Conservation (phyloP, 2,329 filamentous ascomycete species). For the Cladosporium sp. region DNA sequence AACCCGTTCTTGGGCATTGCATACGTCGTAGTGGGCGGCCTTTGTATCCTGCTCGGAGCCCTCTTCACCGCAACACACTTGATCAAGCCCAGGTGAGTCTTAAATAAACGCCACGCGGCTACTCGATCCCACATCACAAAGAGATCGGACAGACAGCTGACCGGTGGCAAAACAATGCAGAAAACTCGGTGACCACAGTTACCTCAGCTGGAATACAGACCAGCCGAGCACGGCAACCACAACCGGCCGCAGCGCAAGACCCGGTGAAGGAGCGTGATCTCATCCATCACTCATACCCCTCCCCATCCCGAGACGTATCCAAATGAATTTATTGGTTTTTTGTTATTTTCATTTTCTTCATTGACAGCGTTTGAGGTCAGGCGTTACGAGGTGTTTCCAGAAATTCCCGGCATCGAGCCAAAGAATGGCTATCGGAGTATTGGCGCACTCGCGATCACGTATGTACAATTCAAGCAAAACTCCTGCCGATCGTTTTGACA, state of each 20-base stretch:
- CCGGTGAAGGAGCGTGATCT: constrained; percentile 25
- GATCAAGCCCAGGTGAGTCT: constrained; percentile 75
- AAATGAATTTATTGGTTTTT: neutral
- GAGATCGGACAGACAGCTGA: constrained; percentile 12
- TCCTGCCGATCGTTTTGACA: no score
- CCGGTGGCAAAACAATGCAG: constrained; percentile 42
- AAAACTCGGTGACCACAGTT: constrained; percentile 97
- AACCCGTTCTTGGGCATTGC: constrained; percentile 96
- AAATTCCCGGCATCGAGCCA: neutral
- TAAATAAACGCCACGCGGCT: neutral
- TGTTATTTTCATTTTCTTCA: neutral
- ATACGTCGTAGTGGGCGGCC: constrained; percentile 87
- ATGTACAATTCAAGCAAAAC: constrained; percentile 6
- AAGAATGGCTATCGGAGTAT: constrained; percentile 4
- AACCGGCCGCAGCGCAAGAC: constrained; percentile 38
- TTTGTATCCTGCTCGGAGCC: constrained; percentile 84
- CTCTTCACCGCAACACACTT: constrained; percentile 89
- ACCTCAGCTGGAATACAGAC: constrained; percentile 90
- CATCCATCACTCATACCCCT: neutral
- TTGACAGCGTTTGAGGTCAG: constrained; percentile 1
- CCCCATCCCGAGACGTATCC: neutral
- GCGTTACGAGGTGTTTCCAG: constrained; percentile 6
- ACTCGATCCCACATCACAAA: neutral
- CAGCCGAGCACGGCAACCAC: constrained; percentile 54
- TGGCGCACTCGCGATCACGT: constrained; percentile 1